Percentiles rank a stretch among this genome's conserved stretches.
Evolutionary conservation across 2,329 filamentous ascomycete species (phyloP).

Genomic region (Fusarium buxicola): DNA sequence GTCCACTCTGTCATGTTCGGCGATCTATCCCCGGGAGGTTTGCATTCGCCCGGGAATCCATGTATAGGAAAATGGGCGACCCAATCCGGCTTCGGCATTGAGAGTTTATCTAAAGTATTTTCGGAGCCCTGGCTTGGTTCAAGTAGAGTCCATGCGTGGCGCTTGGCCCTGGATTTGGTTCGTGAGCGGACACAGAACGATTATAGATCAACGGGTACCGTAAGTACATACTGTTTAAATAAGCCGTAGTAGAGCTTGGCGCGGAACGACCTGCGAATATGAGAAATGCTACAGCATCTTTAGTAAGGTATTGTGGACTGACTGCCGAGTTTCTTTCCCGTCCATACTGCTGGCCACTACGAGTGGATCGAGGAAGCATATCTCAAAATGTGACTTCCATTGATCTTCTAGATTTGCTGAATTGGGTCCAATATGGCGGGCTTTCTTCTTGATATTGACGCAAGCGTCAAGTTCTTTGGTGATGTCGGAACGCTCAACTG

Average conservation of each 20-base stretch:
- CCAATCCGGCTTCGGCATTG: constrained; percentile 28
- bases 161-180: background rate
- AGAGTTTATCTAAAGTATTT: constrained; percentile 3
- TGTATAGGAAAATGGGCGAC: constrained; percentile 28
- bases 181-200: background rate
- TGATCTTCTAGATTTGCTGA: background rate
- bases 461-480: constrained; percentile 1
- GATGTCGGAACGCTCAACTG: background rate
- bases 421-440: background rate
- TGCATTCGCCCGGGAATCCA: constrained; percentile 2
- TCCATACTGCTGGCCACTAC: background rate
- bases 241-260: constrained; percentile 19
- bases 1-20: too few species aligned
- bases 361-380: constrained; percentile 5
- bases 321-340: constrained; percentile 17
- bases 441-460: background rate
- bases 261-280: constrained; percentile 9
- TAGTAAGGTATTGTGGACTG: background rate
- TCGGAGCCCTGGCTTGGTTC: background rate
- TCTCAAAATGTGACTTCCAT: constrained; percentile 11
- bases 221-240: constrained; percentile 10
- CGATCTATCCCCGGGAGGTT: too few species aligned
- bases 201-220: background rate
- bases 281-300: background rate
- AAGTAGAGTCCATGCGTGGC: constrained; percentile 23